Evolutionary conservation across 805 yeast genomes (phyloP), one percentile per base, ranked within the genome.

Genomic region (Danielia oregonensis): DNA sequence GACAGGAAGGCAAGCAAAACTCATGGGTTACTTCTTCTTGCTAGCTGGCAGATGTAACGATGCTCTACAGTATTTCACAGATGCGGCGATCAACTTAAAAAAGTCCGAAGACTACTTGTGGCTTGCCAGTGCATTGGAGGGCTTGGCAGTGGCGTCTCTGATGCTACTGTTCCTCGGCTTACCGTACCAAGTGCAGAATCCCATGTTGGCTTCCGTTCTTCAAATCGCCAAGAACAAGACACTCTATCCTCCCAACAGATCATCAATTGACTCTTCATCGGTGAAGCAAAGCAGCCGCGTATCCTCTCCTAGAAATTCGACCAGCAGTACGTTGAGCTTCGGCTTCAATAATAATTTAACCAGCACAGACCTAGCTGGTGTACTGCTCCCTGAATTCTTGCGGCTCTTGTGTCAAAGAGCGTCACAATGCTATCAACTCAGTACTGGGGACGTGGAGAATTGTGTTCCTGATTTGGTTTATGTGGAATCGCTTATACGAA

Each of bases 111-210:
- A 93, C 54, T 74, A 75, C 48, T 62, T 93, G 6, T 93, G 97
- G 97, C 68, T 86, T 10, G 97, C 82, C 0, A 81, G 91, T 18
- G 78, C 96, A 0, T 54, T 91, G n/a, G 96, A 88, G 47, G 86
- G 89, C 0, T 62, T 88, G 8, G 83, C 82, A 0, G 77, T 86
- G 1, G 75, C 85, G 39, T 55, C 82, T 26, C 55, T 82, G 4
- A 56, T 88, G 35, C 63, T 86, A 31, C 69, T 81, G 9, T 78
- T 68, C 46, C 55, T 82, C 11, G 78, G 72, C 17, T 61, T 69
- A 2, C 72, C 79, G 0, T 72, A 70, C 38, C 77, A 69, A 33
- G 49, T 75, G 25, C 75, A 75, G 5, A 59, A 52, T 34, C 59
- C 67, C 30, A 47, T 65, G 39, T 30, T 68, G 36, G 35, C 54